Percentiles rank a stretch among this genome's conserved stretches.
These are phyloP conservation scores for Moringa oleifera DNA, from an alignment of 345 rosid genomes.

Conservation along the genomic window DNA sequence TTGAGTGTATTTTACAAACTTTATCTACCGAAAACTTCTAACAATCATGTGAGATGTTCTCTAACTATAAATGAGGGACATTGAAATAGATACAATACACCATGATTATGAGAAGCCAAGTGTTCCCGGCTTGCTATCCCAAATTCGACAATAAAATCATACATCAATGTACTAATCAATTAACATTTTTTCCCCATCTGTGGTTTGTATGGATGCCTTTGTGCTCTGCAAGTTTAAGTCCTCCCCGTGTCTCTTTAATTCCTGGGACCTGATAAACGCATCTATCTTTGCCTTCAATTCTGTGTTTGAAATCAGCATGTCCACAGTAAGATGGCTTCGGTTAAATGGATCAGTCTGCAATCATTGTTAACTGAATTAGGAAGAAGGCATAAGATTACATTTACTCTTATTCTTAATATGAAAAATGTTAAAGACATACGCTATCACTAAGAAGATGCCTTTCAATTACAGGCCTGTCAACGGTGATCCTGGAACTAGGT, in stretches of 20 bases:
- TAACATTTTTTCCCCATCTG: constrained; percentile 67
- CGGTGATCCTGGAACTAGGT: constrained; percentile 84
- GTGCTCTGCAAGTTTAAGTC: constrained; percentile 42
- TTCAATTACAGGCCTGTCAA: constrained; percentile 88
- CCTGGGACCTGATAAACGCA: constrained; percentile 65
- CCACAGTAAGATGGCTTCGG: constrained; percentile 81
- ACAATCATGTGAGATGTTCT: too few species aligned
- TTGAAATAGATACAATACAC: too few species aligned
- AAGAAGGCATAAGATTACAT: background rate
- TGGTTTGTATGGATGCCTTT: constrained; percentile 67
- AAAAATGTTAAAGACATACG: constrained; percentile 29
- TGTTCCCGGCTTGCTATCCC: too few species aligned
- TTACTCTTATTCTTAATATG: background rate
- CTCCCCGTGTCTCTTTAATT: constrained; percentile 51
- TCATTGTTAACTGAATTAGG: constrained; percentile 17
- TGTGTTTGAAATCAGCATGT: constrained; percentile 72
- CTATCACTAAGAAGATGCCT: constrained; percentile 97
- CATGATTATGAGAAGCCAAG: too few species aligned
- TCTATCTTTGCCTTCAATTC: constrained; percentile 83
- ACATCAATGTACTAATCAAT: constrained; percentile 56
- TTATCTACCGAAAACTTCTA: too few species aligned
- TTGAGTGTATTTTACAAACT: too few species aligned
- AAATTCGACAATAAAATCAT: too few species aligned
- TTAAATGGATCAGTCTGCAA: constrained; percentile 94
- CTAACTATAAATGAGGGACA: too few species aligned